phyloP scores from a whole-genome alignment of 1,284 basidiomycete genomes.

The Cystobasidiaceae sp. region DNA sequence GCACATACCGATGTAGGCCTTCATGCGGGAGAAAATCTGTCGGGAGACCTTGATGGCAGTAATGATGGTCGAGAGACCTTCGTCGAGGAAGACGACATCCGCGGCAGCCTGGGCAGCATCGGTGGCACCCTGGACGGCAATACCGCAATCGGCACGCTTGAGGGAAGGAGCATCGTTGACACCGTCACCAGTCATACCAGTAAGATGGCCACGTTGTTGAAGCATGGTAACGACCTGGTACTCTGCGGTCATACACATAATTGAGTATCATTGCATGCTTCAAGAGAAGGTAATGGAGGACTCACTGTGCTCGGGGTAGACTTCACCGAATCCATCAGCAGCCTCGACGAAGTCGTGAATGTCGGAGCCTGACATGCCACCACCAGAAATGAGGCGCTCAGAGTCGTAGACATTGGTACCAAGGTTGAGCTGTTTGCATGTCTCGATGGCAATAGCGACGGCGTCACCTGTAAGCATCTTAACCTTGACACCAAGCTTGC shows the following conservation, averaged over 20 bases:
- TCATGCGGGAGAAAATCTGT: conserved; percentile 59
- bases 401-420: conserved; percentile 57
- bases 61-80: conserved; percentile 50
- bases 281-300: conserved; percentile 44
- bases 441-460: conserved; percentile 56
- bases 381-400: conserved; percentile 54
- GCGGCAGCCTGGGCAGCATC: conserved; percentile 53
- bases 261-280: background rate
- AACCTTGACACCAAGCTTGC: conserved; percentile 53
- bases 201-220: conserved; percentile 55
- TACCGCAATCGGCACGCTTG: conserved; percentile 53
- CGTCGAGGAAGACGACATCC: conserved; percentile 54
- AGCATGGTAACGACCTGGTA: conserved; percentile 55
- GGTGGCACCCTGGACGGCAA: conserved; percentile 53
- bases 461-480: conserved; percentile 60
- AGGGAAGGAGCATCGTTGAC: conserved; percentile 50
- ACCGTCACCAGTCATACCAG: conserved; percentile 54
- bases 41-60: conserved; percentile 57
- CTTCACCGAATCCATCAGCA: conserved; percentile 58
- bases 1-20: conserved; percentile 52
- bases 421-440: conserved; percentile 53
- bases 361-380: conserved; percentile 54
- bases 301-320: conserved; percentile 58
- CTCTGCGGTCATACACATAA: conserved; percentile 31
- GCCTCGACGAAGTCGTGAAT: conserved; percentile 55